Evolutionary conservation across 2,329 filamentous ascomycete species (phyloP).

Genomic region (Cyclaneusma minus): DNA sequence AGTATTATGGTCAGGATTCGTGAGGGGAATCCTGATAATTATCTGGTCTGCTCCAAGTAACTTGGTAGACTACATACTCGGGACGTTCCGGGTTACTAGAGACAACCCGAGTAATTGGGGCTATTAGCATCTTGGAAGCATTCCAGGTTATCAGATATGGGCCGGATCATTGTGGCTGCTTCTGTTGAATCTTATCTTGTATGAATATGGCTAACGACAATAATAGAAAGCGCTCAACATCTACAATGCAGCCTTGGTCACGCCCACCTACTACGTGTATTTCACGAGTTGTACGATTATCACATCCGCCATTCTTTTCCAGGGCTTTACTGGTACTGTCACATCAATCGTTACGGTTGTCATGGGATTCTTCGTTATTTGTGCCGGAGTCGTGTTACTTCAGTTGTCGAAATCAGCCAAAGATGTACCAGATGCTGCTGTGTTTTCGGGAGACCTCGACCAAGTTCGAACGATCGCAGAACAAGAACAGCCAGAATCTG

Average conservation of each 20-base stretch:
- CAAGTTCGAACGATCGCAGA: conserved; percentile 92
- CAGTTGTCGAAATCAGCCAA: conserved; percentile 98
- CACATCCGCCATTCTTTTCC: conserved; percentile 82
- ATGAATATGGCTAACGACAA: background rate
- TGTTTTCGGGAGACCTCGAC: conserved; percentile 85
- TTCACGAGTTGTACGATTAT: conserved; percentile 94
- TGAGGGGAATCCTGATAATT: too few relatives aligned
- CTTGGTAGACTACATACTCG: too few relatives aligned
- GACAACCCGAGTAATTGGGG: too few relatives aligned
- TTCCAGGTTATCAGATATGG: too few relatives aligned
- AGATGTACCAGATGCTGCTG: conserved; percentile 82
- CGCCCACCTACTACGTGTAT: conserved; percentile 96
- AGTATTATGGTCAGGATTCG: too few relatives aligned
- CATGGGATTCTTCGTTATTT: conserved; percentile 87
- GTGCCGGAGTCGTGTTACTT: conserved; percentile 76
- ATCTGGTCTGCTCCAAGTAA: too few relatives aligned
- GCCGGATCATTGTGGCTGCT: background rate
- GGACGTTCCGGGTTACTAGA: too few relatives aligned
- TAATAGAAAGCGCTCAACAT: conserved; percentile 96
- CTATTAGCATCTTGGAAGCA: too few relatives aligned
- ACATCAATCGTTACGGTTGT: conserved; percentile 76
- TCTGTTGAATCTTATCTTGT: conserved; percentile 5
- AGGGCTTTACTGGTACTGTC: conserved; percentile 78
- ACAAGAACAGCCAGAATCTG: conserved; percentile 88
- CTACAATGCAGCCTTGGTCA: conserved; percentile 93